Conservation (phyloP, 805 yeast species). For the Saccharomycopsis sp. region DNA sequence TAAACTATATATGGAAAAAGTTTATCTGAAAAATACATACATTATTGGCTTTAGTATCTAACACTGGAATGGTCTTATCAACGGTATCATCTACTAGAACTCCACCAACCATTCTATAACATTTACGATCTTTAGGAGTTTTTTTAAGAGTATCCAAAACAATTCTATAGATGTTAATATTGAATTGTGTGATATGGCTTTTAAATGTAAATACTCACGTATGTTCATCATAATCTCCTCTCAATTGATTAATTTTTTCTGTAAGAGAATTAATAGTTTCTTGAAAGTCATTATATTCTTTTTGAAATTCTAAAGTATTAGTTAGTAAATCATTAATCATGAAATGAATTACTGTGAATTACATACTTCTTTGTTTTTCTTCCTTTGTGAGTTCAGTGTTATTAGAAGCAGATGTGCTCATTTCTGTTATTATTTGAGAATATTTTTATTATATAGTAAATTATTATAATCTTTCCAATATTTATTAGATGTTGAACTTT, state of each 20-base stretch:
- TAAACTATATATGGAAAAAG: not conserved
- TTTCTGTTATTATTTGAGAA: too few species aligned
- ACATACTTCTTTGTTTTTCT: conserved; percentile 14
- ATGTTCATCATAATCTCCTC: conserved; percentile 36
- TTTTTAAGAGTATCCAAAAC: conserved; percentile 48
- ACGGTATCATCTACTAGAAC: conserved; percentile 78
- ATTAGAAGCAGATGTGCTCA: too few species aligned
- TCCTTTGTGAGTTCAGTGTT: conserved; percentile 10
- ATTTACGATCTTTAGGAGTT: conserved; percentile 52
- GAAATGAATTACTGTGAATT: not conserved
- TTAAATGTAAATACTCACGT: conserved; percentile 7
- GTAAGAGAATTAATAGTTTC: conserved; percentile 35
- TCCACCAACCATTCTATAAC: conserved; percentile 91
- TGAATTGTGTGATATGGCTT: not conserved
- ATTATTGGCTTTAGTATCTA: conserved; percentile 46
- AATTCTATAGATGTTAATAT: conserved; percentile 23
- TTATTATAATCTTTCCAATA: too few species aligned
- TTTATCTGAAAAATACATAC: conserved; percentile 19
- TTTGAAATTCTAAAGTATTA: conserved; percentile 29
- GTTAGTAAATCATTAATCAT: not conserved
- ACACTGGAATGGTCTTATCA: conserved; percentile 57
- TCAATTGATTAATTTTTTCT: conserved; percentile 37
- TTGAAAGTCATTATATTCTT: conserved; percentile 42
- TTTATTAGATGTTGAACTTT: too few species aligned
- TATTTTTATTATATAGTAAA: too few species aligned